These are phyloP conservation scores for Dendrostoma leiphaemia DNA, from an alignment of 2,329 filamentous ascomycete species.

Conservation along the genomic window DNA sequence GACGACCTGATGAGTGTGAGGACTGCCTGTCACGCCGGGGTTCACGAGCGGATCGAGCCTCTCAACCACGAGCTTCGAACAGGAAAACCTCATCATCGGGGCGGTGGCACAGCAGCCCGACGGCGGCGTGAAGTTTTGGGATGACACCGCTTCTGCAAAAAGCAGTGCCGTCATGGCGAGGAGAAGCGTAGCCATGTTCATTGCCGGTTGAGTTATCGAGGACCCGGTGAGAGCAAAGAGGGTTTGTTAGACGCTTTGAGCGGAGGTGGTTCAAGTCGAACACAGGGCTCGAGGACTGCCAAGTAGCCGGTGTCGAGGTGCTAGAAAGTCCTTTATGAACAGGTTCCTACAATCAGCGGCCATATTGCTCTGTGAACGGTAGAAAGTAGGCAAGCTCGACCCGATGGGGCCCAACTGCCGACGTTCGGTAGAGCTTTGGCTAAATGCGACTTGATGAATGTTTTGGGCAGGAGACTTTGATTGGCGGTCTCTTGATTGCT, in stretches of 20 bases:
- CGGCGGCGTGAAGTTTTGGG: background rate
- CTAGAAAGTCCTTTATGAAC: no score
- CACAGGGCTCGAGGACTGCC: no score
- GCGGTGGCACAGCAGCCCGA: conserved; percentile 9
- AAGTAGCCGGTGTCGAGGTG: no score
- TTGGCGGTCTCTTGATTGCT: background rate
- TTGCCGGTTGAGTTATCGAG: no score
- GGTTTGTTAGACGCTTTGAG: no score
- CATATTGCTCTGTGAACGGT: no score
- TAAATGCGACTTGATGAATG: background rate
- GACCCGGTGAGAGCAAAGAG: no score
- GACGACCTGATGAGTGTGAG: conserved; percentile 37
- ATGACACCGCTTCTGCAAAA: background rate
- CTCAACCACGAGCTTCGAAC: conserved; percentile 25
- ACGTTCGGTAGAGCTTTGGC: background rate
- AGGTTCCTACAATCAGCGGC: no score
- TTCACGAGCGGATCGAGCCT: conserved; percentile 30
- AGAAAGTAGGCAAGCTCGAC: no score
- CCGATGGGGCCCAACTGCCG: background rate
- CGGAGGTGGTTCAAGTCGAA: no score
- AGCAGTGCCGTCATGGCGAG: background rate
- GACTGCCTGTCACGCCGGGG: conserved; percentile 32
- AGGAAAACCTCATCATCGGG: conserved; percentile 23
- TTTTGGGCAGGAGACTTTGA: background rate
- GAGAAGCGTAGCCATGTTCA: background rate